phyloP scores from a whole-genome alignment of 768 basidiomycete genomes.

The Suillus brevipes region DNA sequence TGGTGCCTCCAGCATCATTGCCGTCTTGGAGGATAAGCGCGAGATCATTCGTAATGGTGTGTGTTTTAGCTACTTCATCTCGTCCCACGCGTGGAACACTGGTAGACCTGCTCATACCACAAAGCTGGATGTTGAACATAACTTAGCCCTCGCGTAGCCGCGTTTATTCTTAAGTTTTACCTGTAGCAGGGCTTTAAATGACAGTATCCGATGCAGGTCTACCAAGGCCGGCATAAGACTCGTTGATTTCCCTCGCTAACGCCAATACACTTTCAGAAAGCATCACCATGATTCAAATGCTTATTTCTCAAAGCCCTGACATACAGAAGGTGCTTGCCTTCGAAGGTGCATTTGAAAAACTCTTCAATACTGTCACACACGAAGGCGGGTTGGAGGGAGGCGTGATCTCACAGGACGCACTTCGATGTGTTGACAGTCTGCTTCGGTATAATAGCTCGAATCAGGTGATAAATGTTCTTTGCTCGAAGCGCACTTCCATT shows the following conservation, averaged over 20 bases:
- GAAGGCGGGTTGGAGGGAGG: slow-evolving; percentile 95
- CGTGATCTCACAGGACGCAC: slow-evolving; percentile 79
- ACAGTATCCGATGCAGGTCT: background rate
- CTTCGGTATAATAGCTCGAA: slow-evolving; percentile 93
- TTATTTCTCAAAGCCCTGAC: slow-evolving; percentile 85
- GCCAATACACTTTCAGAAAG: slow-evolving; percentile 55
- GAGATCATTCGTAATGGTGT: slow-evolving; percentile 89
- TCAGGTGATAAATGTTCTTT: slow-evolving; percentile 55
- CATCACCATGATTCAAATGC: slow-evolving; percentile 75
- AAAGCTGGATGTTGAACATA: background rate
- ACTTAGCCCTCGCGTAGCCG: background rate
- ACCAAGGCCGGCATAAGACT: background rate
- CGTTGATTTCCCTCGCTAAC: slow-evolving; percentile 2
- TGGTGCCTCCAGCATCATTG: slow-evolving; percentile 71
- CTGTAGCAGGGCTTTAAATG: background rate
- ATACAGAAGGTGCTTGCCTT: slow-evolving; percentile 97
- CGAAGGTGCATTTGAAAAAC: slow-evolving; percentile 93
- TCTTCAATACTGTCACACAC: slow-evolving; percentile 82
- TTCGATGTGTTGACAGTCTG: slow-evolving; percentile 82
- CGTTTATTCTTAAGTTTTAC: background rate
- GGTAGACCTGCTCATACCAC: slow-evolving; percentile 10
- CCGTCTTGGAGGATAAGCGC: slow-evolving; percentile 78
- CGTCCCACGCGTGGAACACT: slow-evolving; percentile 1
- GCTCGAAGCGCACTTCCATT: slow-evolving; percentile 12
- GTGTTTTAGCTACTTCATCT: slow-evolving; percentile 22